Evolutionary conservation across 495 filamentous ascomycete genomes (phyloP).

Genomic region (Evernia prunastri): DNA sequence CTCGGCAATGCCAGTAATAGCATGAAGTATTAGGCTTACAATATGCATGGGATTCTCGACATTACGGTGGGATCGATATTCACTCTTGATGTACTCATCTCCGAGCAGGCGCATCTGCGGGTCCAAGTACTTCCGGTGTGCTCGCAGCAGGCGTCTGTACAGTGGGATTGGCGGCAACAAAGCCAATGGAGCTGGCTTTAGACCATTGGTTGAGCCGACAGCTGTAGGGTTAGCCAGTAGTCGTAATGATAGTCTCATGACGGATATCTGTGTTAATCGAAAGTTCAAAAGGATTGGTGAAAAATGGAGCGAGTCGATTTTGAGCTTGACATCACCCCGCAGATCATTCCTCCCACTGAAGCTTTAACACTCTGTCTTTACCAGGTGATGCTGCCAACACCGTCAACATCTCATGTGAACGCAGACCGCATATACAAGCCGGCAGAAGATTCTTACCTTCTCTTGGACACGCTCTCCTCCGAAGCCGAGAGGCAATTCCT

Average conservation of each 20-base stretch:
- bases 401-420: slow-evolving; percentile 81
- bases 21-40: slow-evolving; percentile 44
- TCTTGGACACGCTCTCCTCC: slow-evolving; percentile 86
- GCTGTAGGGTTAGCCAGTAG: slow-evolving; percentile 43
- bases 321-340: slow-evolving; percentile 16
- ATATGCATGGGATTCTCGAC: slow-evolving; percentile 91
- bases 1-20: not conserved
- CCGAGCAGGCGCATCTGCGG: slow-evolving; percentile 72
- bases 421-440: slow-evolving; percentile 86
- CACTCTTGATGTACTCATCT: slow-evolving; percentile 83
- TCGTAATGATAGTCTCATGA: slow-evolving; percentile 36
- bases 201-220: slow-evolving; percentile 43
- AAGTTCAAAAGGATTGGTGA: slow-evolving; percentile 16
- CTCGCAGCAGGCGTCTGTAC: slow-evolving; percentile 78
- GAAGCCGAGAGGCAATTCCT: slow-evolving; percentile 66
- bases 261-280: slow-evolving; percentile 10
- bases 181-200: slow-evolving; percentile 58
- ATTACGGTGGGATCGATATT: slow-evolving; percentile 74
- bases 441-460: slow-evolving; percentile 89
- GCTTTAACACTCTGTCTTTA: not conserved
- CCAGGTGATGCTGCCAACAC: slow-evolving; percentile 74
- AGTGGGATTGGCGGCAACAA: slow-evolving; percentile 86
- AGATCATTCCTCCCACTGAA: slow-evolving; percentile 8
- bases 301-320: not conserved
- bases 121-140: slow-evolving; percentile 73